Evolutionary conservation across 2,329 filamentous ascomycete species (phyloP).

Genomic region (Lasiodiplodia sp.): DNA sequence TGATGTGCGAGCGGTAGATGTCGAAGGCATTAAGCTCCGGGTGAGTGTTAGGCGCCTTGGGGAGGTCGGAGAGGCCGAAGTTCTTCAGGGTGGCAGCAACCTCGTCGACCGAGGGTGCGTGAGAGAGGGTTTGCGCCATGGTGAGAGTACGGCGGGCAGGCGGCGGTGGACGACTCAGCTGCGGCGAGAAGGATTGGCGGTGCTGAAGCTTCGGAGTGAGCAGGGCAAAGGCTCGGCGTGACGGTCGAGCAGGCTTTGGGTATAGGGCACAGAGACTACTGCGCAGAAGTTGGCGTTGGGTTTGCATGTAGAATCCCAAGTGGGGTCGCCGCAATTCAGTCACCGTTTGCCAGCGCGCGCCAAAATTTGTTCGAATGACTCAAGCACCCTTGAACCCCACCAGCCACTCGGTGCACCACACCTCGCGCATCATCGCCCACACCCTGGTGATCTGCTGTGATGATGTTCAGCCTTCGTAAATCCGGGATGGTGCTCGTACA

Average conservation of each 20-base stretch:
- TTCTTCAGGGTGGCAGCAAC: slow-evolving; percentile 45
- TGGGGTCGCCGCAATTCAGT: slow-evolving; percentile 22
- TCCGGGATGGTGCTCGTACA: too few species aligned
- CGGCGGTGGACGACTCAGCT: slow-evolving; percentile 6
- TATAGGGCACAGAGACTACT: slow-evolving; percentile 1
- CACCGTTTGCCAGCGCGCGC: slow-evolving; percentile 7
- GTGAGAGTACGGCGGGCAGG: slow-evolving; percentile 2
- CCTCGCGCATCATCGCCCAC: slow-evolving; percentile 4
- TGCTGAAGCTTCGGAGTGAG: slow-evolving; percentile 1
- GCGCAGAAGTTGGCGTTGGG: slow-evolving; percentile 14
- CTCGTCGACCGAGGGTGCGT: slow-evolving; percentile 41
- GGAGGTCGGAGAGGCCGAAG: slow-evolving; percentile 48
- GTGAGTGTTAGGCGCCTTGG: slow-evolving; percentile 52
- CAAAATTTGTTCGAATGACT: slow-evolving; percentile 22
- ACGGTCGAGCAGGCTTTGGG: slow-evolving; percentile 5
- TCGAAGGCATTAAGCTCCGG: slow-evolving; percentile 79
- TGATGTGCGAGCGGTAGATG: slow-evolving; percentile 79
- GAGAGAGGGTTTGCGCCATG: slow-evolving; percentile 23
- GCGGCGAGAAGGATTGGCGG: neutral
- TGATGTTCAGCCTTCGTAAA: neutral
- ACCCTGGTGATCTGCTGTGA: neutral
- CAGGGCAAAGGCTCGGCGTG: slow-evolving; percentile 11
- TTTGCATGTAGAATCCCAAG: slow-evolving; percentile 17
- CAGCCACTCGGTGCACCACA: slow-evolving; percentile 15
- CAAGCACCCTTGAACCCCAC: neutral